Percentiles rank a stretch among this genome's conserved stretches.
phyloP scores from a whole-genome alignment of 305 asterid genomes.

The Withania somnifera region DNA sequence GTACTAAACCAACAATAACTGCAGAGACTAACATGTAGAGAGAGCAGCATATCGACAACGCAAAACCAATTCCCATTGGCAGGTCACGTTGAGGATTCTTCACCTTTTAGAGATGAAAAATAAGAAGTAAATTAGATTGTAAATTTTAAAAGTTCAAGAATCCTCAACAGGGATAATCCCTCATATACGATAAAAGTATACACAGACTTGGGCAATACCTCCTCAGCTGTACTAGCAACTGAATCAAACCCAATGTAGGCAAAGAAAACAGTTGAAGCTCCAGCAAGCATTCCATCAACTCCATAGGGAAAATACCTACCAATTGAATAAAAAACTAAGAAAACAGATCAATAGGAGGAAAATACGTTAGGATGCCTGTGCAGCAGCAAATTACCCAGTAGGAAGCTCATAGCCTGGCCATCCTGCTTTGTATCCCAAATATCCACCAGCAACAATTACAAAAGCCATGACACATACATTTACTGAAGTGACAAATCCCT shows the following conservation, averaged over 20 bases:
- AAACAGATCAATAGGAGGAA: background rate
- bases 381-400: slow-evolving; percentile 7
- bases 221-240: slow-evolving; percentile 97
- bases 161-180: background rate
- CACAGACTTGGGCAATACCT: slow-evolving; percentile 29
- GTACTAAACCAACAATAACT: slow-evolving; percentile 86
- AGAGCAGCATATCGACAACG: slow-evolving; percentile 70
- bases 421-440: slow-evolving; percentile 81
- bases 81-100: slow-evolving; percentile 89
- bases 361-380: background rate
- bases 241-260: slow-evolving; percentile 87
- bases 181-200: background rate
- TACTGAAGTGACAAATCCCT: slow-evolving; percentile 71
- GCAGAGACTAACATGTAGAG: slow-evolving; percentile 95
- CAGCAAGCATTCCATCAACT: slow-evolving; percentile 92
- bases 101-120: slow-evolving; percentile 47
- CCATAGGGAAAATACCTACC: slow-evolving; percentile 78
- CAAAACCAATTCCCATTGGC: slow-evolving; percentile 85
- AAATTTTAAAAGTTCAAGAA: background rate
- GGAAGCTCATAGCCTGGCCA: slow-evolving; percentile 64
- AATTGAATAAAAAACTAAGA: slow-evolving; percentile 1
- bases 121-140: background rate
- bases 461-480: slow-evolving; percentile 85
- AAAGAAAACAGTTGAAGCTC: slow-evolving; percentile 93
- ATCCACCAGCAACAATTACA: slow-evolving; percentile 86